Evolutionary conservation across 1,284 basidiomycete genomes (phyloP), one percentile per base, ranked within the genome.

Genomic region (Cerioporus squamosus): DNA sequence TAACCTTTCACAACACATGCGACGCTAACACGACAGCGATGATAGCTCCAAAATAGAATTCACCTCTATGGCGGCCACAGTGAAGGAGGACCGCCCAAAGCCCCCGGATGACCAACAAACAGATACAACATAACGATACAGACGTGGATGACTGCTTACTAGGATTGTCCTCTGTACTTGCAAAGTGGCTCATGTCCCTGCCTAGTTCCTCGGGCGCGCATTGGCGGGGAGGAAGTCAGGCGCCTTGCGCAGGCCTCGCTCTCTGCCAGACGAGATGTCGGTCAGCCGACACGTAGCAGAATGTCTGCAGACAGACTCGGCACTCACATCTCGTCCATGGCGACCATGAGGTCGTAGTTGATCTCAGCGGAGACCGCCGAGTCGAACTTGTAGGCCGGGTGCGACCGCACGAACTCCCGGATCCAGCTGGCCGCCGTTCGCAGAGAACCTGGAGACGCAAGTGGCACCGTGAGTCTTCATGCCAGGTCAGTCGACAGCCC

Each of bases 371-470:
- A 90, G 23, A 99, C 92, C 36, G 93, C 89, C 43, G 95, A 97
- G 75, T 99, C 95, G 52, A 86, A 82, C 74, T 93, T 91, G 79
- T 99, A 99, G 20, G 80, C 83, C 3, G 95, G 93, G 74, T 99
- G 97, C 1, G 85, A 82, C 20, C 87, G 86, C 46, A 99, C 91
- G 74, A 97, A 99, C 47, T 92, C 81, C 26, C 97, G 85, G 57
- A 98, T 95, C 94, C 94, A 99, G 8, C 87, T 87, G 2, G 97
- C 97, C 1, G 94, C 86, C 0, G 97, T 99, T 69, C 88, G 75
- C n/a, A 98, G 80, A 17, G 87, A 80, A 17, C 95, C 93, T 94
- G 57, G 47, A 10, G 6, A 29, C 24, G 22, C 17, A 47, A 40
- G 5, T n/a, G 10, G 12, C 23, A 18, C 17, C 62, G 53, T 59